Evolutionary conservation across 2,329 filamentous ascomycete species (phyloP).

Genomic region (Penicillium janthinellum): DNA sequence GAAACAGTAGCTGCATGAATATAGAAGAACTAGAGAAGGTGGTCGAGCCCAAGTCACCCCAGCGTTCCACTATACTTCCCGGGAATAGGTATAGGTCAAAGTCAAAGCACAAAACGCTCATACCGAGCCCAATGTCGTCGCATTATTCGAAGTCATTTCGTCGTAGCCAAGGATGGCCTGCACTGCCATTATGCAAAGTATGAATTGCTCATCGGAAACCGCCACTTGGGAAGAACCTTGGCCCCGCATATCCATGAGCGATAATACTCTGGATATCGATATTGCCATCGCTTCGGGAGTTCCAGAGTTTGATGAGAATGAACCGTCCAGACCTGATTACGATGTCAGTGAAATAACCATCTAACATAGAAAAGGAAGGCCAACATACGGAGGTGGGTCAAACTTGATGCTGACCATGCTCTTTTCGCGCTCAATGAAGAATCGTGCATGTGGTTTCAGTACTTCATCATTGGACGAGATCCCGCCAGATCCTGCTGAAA

Average conservation of each 20-base stretch:
- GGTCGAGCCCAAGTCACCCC: background rate
- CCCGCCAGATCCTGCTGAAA: conserved; percentile 10
- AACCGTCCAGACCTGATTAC: conserved; percentile 69
- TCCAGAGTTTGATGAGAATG: conserved; percentile 89
- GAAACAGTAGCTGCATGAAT: background rate
- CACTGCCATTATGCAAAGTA: background rate
- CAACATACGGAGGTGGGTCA: conserved; percentile 46
- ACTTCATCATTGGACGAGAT: conserved; percentile 45
- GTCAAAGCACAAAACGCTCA: background rate
- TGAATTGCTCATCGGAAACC: conserved; percentile 54
- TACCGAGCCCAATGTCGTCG: background rate
- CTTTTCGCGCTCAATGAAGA: conserved; percentile 80
- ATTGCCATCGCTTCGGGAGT: conserved; percentile 70
- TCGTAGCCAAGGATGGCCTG: background rate
- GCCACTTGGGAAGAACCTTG: conserved; percentile 76
- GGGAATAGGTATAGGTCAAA: background rate
- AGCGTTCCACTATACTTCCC: background rate
- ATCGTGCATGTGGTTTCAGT: conserved; percentile 74
- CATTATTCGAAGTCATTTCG: conserved; percentile 3
- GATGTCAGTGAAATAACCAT: background rate
- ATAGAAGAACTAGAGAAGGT: background rate
- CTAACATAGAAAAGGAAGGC: background rate
- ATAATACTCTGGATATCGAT: conserved; percentile 89
- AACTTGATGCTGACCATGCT: conserved; percentile 86
- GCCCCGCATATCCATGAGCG: conserved; percentile 80